Conservation (phyloP, 148 eudicot genomes). For the Camellia japonica region DNA sequence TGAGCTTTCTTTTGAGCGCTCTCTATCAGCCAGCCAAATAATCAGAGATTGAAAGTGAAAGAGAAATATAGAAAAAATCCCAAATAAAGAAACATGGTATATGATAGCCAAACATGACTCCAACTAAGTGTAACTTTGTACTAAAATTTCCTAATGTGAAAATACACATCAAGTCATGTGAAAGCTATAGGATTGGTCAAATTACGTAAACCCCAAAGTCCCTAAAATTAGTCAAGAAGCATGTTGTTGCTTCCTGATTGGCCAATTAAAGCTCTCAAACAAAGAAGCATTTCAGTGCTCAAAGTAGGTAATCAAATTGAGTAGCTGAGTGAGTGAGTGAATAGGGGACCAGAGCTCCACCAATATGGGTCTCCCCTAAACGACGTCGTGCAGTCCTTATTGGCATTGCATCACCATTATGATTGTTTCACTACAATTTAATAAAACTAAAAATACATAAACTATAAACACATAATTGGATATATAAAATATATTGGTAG, state of each 20-base stretch:
- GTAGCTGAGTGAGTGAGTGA: not conserved
- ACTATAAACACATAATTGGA: too few relatives aligned
- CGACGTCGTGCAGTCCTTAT: not conserved
- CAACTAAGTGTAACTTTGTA: not conserved
- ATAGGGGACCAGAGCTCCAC: not conserved
- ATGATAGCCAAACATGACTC: too few relatives aligned
- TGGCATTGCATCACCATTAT: not conserved
- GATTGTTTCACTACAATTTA: not conserved
- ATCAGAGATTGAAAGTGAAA: too few relatives aligned
- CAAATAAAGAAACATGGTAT: too few relatives aligned
- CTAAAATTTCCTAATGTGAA: not conserved
- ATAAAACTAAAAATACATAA: too few relatives aligned
- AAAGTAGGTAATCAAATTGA: not conserved
- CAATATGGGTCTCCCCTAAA: not conserved
- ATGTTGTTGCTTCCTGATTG: constrained; percentile 8
- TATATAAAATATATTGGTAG: too few relatives aligned
- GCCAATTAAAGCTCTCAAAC: not conserved
- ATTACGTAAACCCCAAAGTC: constrained; percentile 3
- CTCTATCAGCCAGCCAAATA: too few relatives aligned
- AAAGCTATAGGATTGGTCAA: constrained; percentile 3
- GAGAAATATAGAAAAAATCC: too few relatives aligned
- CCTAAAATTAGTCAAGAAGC: constrained; percentile 3
- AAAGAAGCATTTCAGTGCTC: constrained; percentile 5
- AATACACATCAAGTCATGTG: constrained; percentile 4
- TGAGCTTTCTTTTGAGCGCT: too few relatives aligned